phyloP scores from a whole-genome alignment of 495 filamentous ascomycete species.

The Xylaria flabelliformis region DNA sequence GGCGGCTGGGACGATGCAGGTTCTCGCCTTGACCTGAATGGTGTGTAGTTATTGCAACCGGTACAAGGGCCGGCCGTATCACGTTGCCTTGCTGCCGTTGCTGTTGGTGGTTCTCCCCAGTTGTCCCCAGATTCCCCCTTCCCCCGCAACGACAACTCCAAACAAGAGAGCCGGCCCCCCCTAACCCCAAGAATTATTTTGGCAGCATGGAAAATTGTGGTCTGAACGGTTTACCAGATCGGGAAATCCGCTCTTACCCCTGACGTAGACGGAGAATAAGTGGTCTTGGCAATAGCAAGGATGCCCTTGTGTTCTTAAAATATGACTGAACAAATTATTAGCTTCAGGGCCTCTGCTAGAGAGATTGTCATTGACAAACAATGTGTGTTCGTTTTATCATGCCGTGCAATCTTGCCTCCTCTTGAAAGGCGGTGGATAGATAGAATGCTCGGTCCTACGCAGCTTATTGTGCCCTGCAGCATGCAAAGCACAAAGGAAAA shows the following conservation, averaged over 20 bases:
- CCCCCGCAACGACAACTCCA: slow-evolving; percentile 14
- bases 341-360: neutral
- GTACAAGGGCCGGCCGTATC: neutral
- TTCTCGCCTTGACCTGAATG: neutral
- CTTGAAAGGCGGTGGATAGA: neutral
- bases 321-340: neutral
- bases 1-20: slow-evolving; percentile 10
- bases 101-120: slow-evolving; percentile 1
- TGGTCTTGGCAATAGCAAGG: neutral
- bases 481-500: neutral
- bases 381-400: neutral
- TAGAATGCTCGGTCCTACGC: neutral
- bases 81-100: neutral
- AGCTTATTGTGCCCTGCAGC: neutral
- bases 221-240: slow-evolving; percentile 4
- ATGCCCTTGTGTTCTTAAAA: neutral
- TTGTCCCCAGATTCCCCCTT: slow-evolving; percentile 12
- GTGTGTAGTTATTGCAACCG: neutral
- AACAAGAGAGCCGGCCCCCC: neutral
- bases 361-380: neutral
- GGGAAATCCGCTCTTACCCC: slow-evolving; percentile 10
- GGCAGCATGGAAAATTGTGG: neutral
- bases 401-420: neutral
- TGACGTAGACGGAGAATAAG: slow-evolving; percentile 12
- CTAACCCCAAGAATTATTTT: slow-evolving; percentile 9